Evolutionary conservation across 2,329 filamentous ascomycete species (phyloP), one percentile per base, ranked within the genome.

Genomic region (Aspergillus fructus): DNA sequence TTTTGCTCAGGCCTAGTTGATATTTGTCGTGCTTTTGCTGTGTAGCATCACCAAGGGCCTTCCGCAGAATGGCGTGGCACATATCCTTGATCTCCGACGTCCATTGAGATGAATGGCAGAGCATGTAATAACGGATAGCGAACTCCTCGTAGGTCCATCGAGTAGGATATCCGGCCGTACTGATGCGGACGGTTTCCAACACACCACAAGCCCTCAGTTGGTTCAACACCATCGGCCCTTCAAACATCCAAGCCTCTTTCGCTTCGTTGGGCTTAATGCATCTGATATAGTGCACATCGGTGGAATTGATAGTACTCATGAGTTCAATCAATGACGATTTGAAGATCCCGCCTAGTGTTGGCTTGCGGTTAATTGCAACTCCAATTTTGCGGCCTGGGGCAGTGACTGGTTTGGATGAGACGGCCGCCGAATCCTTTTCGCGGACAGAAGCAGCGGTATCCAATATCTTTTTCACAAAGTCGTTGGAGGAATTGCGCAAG

Each of bases 71-170:
- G 19, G 89, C 89, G 73, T 96, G 91, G 46, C 93, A 94, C 90
- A 99, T 96, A 58, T 93, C 83, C 52, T 91, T 86, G 65, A 99
- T 96, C 73, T 97, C 93, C 0, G 91, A 88, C 4, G 93, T 96
- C 93, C 94, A 97, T 67, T 90, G 85, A 17, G 83, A 82, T 4
- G 94, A 97, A 50, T 88, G 91, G 48, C 96, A 91, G 62, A 99
- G 82, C 91, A 99, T 97, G 80, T 99, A 99, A 79, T 99, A 99
- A 60, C 94, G 87, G 59, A 97, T 81, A 17, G 94, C 94, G 75
- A 99, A 99, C 73, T 99, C 94, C 71, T 99, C 94, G 71, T 97
- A 99, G 0, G 94, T 97, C 96, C 94, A 99, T 72, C 94, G 84
- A 46, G 94, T 97, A 15, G 94, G 94, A 71, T 99, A 99, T 61